phyloP scores from a whole-genome alignment of 1,284 basidiomycete species.

The Puccinia triticina region DNA sequence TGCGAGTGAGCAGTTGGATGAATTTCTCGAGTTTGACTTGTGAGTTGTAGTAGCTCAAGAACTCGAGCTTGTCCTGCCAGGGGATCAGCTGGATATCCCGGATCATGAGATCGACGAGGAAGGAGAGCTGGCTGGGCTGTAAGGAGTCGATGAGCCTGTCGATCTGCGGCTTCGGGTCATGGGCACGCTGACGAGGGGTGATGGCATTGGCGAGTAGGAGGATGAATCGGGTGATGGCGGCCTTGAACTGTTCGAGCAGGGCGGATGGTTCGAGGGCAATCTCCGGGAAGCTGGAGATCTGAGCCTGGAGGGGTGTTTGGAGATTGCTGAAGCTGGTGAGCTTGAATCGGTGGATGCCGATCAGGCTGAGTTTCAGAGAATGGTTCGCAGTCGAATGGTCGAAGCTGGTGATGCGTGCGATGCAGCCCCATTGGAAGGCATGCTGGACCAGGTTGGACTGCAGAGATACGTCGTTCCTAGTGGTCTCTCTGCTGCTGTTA shows the following conservation, averaged over 20 bases:
- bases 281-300: not conserved
- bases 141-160: constrained; percentile 19
- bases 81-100: not conserved
- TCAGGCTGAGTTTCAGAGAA: constrained; percentile 8
- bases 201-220: not conserved
- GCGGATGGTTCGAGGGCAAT: not conserved
- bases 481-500: not conserved
- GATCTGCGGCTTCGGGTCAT: not conserved
- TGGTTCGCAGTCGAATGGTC: not conserved
- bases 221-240: constrained; percentile 9
- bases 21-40: constrained; percentile 31
- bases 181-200: not conserved
- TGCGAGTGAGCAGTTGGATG: constrained; percentile 1
- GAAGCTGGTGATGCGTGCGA: constrained; percentile 18
- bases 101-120: constrained; percentile 41
- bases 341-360: constrained; percentile 19
- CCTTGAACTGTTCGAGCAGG: not conserved
- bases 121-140: constrained; percentile 1
- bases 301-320: not conserved
- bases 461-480: not conserved
- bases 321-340: not conserved
- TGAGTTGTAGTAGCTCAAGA: constrained; percentile 27
- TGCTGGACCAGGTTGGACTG: not conserved
- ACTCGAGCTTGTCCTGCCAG: constrained; percentile 27
- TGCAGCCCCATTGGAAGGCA: constrained; percentile 5